phyloP scores from a whole-genome alignment of 1,284 basidiomycete species.

The Heterobasidion irregulare region DNA sequence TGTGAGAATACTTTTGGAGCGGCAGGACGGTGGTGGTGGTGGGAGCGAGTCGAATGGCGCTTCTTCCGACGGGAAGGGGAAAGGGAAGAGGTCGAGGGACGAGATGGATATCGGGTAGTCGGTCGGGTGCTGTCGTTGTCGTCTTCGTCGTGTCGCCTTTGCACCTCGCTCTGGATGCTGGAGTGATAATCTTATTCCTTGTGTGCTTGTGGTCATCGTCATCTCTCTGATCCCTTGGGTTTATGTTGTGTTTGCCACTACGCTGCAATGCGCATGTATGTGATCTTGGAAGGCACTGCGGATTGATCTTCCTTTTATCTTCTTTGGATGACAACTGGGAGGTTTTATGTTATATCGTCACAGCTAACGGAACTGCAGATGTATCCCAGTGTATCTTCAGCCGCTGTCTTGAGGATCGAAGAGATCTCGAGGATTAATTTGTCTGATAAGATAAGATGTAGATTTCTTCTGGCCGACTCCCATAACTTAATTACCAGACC shows the following conservation, averaged over 20 bases:
- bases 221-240: not conserved
- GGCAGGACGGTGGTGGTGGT: conserved; percentile 10
- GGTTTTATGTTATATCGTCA: not conserved
- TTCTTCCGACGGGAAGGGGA: conserved; percentile 41
- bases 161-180: not conserved
- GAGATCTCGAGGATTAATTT: not conserved
- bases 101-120: conserved; percentile 51
- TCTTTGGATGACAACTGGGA: too few species aligned
- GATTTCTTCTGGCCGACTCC: too few species aligned
- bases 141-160: not conserved
- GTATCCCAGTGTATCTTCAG: too few species aligned
- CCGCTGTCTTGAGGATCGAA: not conserved
- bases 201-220: not conserved
- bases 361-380: too few species aligned
- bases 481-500: too few species aligned
- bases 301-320: too few species aligned
- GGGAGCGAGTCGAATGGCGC: not conserved
- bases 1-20: conserved; percentile 30
- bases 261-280: too few species aligned
- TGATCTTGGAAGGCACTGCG: too few species aligned
- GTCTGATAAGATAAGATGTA: not conserved
- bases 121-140: not conserved
- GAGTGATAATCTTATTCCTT: not conserved
- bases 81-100: conserved; percentile 36
- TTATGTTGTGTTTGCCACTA: not conserved